Base-by-base conservation (phyloP, 768 basidiomycete species). In the Epithele typhae region DNA sequence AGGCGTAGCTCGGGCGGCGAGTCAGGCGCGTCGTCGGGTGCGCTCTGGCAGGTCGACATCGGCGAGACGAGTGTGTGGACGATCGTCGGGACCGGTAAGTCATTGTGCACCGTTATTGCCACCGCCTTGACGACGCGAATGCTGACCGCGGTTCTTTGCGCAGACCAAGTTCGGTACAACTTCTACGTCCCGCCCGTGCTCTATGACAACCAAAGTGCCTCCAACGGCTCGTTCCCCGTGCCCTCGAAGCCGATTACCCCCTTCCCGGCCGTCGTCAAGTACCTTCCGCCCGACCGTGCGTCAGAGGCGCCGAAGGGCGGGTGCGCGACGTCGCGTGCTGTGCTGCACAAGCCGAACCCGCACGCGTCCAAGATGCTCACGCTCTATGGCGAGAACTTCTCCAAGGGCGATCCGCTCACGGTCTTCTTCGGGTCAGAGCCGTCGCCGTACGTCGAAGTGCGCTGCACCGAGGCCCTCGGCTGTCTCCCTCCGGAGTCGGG, bases 11-110 rank as follows among this genome's bases (percentile, higher is more conserved):
- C 79, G 24, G 68, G 76, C 12, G 81, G 82, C 57, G 87, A 89
- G 46, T 62, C 77, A 34, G 78, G 81, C 27, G 82, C 82, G 42
- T 79, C 82, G 37, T 90, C 85, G 5, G 89, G 86, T 41, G 84
- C 86, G 9, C 74, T 88, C 19, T 92, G 87, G 89, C 84, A 84
- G 60, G 84, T 92, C 45, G 91, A 93, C 64, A 91, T 92, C 48
- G 91, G 91, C 51, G 91, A 93, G 71, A 91, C 90, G 24, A 91
- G 89, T 61, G 87, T 92, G 19, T 94, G 92, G 92, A 93, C 92
- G 3, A 90, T 93, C 55, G 89, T 92, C 51, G 90, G 92, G 56
- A 92, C 88, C 52, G 89, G 89, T 91, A 64, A 66, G 75, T 52
- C 52, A 23, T 48, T 45, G 47, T 49, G 8, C 14, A 14, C 27